Conservation (phyloP, 225 moss, liverwort and hornwort genomes). For the Pleurozium schreberi region DNA sequence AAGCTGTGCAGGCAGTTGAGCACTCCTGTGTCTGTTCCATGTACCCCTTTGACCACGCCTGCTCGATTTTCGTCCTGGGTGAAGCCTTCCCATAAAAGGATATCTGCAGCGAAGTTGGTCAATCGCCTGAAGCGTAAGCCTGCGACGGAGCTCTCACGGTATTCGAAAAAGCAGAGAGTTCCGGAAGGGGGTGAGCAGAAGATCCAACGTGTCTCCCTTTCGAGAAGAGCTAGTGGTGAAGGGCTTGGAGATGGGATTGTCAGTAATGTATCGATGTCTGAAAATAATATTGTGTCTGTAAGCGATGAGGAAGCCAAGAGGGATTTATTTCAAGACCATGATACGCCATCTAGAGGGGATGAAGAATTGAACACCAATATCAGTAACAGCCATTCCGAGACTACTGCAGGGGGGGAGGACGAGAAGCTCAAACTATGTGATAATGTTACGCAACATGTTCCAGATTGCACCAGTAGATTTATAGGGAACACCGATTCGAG, state of each 20-base stretch:
- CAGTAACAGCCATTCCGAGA: constrained; percentile 16
- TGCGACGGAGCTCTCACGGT: constrained; percentile 6
- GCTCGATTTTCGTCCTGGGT: constrained; percentile 30
- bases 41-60: constrained; percentile 25
- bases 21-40: constrained; percentile 22
- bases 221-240: background rate
- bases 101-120: constrained; percentile 37
- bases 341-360: background rate
- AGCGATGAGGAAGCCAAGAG: constrained; percentile 13
- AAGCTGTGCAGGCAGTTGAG: constrained; percentile 39
- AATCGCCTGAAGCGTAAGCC: constrained; percentile 37
- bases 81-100: constrained; percentile 34
- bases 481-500: constrained; percentile 26
- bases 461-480: constrained; percentile 19
- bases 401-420: constrained; percentile 9
- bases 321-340: constrained; percentile 4
- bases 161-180: constrained; percentile 23
- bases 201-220: background rate
- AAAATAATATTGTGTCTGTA: background rate
- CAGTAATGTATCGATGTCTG: background rate
- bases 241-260: background rate
- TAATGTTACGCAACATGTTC: constrained; percentile 2
- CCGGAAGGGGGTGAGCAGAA: constrained; percentile 1
- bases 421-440: constrained; percentile 11
- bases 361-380: constrained; percentile 3